These are phyloP conservation scores for Paramarasmius palmivorus DNA, from an alignment of 1,284 basidiomycete species.

Conservation along the genomic window DNA sequence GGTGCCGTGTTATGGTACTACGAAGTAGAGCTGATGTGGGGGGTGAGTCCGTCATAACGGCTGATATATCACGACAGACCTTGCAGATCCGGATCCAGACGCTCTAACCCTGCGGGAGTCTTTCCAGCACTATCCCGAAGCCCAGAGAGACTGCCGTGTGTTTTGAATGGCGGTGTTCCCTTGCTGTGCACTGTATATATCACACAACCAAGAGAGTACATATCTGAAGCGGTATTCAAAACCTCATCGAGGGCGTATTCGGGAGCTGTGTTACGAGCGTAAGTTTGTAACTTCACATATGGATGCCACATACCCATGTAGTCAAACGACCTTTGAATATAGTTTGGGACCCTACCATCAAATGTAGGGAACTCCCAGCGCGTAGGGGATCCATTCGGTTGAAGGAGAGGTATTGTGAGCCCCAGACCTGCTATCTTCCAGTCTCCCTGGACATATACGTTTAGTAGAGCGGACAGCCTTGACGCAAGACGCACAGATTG, in stretches of 20 bases:
- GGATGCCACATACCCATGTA: conserved; percentile 72
- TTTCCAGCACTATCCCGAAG: conserved; percentile 81
- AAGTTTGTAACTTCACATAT: not conserved
- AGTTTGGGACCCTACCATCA: conserved; percentile 78
- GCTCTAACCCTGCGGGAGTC: conserved; percentile 57
- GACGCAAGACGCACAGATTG: conserved; percentile 60
- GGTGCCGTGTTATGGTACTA: conserved; percentile 78
- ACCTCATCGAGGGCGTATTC: conserved; percentile 94
- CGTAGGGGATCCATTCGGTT: conserved; percentile 71
- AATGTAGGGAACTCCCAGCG: conserved; percentile 90
- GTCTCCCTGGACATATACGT: too few species aligned
- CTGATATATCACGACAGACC: conserved; percentile 36
- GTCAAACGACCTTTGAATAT: conserved; percentile 92
- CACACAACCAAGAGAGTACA: conserved; percentile 92
- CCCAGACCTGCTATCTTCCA: conserved; percentile 97
- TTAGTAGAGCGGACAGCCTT: conserved; percentile 4
- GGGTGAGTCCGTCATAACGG: conserved; percentile 2
- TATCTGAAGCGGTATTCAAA: conserved; percentile 85
- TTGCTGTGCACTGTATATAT: conserved; percentile 90
- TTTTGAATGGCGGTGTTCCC: conserved; percentile 86
- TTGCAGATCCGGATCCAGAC: conserved; percentile 69
- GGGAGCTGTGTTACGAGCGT: conserved; percentile 60
- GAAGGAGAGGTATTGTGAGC: conserved; percentile 78
- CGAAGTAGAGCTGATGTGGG: conserved; percentile 65
- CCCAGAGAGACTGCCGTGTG: conserved; percentile 79